Base-by-base conservation (phyloP, 352 stramenopile species). In the Phytophthora pinifolia region DNA sequence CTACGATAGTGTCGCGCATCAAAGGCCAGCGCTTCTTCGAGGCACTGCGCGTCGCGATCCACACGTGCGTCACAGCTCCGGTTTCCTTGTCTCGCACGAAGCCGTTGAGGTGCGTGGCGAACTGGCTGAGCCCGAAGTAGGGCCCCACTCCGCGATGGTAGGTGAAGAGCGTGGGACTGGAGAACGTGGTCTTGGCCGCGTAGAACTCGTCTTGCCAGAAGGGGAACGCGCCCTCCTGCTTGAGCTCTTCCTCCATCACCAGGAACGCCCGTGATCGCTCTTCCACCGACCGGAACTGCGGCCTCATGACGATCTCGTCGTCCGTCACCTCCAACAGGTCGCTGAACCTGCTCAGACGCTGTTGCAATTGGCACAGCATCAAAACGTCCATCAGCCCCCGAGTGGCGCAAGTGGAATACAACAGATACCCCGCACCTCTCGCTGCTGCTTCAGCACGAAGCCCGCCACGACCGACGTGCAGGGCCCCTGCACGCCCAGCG, bases 71-170 rank as follows among this genome's bases (percentile, higher is more conserved):
- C 18, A 82, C 65, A 4, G 49, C 34, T 2, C 44, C 45, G 17
- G 46, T 52, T 13, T 54, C 46, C 22, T 63, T 52, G 39, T 70
- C 30, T 12, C 75, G 68, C 31, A 88, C 72, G 31, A 79, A 92
- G 22, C 82, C 79, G 18, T 92, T 92, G 32, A 89, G 60, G 55
- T 89, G 77, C 12, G 77, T 87, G 34, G 71, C 82, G 51, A 75
- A 92, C 51, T 86, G 73, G 27, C 63, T 78, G 22, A 92, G 61
- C 1, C 82, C 79, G 22, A 92, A 92, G 57, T 62, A 72, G 22
- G 66, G 55, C 29, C 69, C 79, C n/a, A 77, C 76, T 18, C 78
- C 76, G n/a, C 82, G 79, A 30, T 92, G 67, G 54, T 75, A 86
- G 50, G 61, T 68, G 53, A 92, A 88, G 14, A 89, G 59, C 30